Conservation (phyloP, 2,329 filamentous ascomycete species). For the Truncatella angustata region DNA sequence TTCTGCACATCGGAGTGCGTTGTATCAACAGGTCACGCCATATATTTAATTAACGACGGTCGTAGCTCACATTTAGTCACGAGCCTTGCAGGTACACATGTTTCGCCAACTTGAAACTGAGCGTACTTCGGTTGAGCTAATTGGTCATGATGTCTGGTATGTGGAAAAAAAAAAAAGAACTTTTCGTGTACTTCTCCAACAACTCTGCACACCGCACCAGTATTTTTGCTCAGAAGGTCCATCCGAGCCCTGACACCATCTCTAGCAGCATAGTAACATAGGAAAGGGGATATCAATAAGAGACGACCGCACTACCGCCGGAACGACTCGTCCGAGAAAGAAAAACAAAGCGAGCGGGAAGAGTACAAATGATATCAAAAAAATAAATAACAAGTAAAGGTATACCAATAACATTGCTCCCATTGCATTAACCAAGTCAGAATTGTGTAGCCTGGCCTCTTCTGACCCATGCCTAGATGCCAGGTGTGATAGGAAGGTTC, state of each 20-base stretch:
- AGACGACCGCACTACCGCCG: background rate
- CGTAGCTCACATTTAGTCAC: too few species aligned
- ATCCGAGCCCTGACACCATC: background rate
- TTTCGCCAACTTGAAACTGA: too few species aligned
- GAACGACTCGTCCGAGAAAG: background rate
- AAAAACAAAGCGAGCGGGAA: background rate
- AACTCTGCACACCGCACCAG: too few species aligned
- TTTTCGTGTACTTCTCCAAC: too few species aligned
- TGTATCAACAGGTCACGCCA: too few species aligned
- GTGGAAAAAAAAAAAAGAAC: too few species aligned
- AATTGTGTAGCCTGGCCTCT: background rate
- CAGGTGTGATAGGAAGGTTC: too few species aligned
- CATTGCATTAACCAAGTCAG: background rate
- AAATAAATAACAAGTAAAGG: background rate
- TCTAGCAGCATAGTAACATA: background rate
- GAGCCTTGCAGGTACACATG: too few species aligned
- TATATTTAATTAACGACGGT: too few species aligned
- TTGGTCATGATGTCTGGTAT: too few species aligned
- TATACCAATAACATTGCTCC: background rate
- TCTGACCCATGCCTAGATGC: background rate
- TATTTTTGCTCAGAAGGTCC: background rate
- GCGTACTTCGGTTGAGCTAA: too few species aligned
- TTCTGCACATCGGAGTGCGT: too few species aligned
- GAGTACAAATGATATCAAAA: background rate
- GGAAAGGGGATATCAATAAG: constrained; percentile 1